Evolutionary conservation across 305 asterid species (phyloP).

Genomic region (Fraxinus baroniana): DNA sequence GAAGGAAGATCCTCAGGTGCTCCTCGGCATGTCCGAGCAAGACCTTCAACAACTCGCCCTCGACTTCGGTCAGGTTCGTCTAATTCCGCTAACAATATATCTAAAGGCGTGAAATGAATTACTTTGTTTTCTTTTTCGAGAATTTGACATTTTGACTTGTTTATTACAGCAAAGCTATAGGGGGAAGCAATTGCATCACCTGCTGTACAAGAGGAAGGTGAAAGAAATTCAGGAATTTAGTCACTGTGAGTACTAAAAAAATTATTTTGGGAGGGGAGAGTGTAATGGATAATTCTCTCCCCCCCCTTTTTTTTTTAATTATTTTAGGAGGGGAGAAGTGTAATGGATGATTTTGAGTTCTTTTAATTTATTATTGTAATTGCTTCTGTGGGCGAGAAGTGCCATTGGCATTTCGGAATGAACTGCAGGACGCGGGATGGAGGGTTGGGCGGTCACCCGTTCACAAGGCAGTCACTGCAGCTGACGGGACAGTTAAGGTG

Average conservation of each 20-base stretch:
- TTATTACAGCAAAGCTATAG: conserved; percentile 69
- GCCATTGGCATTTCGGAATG: conserved; percentile 81
- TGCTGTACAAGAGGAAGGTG: conserved; percentile 77
- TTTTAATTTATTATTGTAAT: not conserved
- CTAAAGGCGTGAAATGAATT: not conserved
- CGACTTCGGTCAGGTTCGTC: conserved; percentile 65
- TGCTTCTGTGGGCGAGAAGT: conserved; percentile 44
- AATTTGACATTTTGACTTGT: conserved; percentile 2
- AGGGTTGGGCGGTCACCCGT: conserved; percentile 78
- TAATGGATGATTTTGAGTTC: not conserved
- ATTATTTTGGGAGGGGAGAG: no score
- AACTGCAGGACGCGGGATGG: conserved; percentile 84
- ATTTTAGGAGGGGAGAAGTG: not conserved
- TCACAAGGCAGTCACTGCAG: conserved; percentile 57
- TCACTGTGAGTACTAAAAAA: conserved; percentile 49
- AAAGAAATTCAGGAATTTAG: conserved; percentile 69
- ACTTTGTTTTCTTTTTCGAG: not conserved
- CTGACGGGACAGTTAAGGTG: conserved; percentile 97
- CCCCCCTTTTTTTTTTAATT: not conserved
- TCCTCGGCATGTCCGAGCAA: conserved; percentile 80
- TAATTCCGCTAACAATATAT: not conserved
- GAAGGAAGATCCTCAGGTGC: conserved; percentile 49
- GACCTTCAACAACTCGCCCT: conserved; percentile 76
- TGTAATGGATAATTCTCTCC: not conserved
- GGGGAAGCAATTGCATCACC: conserved; percentile 87